A percentile compares a stretch with the other conserved stretches of the same genome.
phyloP scores from a whole-genome alignment of 768 basidiomycete species.

The Lyophyllum shimeji region DNA sequence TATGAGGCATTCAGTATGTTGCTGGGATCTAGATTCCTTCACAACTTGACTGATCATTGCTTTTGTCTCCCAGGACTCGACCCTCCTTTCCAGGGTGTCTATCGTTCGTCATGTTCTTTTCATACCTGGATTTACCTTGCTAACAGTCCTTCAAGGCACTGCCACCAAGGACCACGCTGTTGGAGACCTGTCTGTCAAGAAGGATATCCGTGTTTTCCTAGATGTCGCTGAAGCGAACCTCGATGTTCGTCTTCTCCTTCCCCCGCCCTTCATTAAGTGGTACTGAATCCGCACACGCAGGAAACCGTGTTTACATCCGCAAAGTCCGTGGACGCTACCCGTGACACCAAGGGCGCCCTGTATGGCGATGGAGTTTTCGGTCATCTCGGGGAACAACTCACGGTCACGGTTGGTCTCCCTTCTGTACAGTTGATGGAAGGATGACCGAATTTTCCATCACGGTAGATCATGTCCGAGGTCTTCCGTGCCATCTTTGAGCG shows the following conservation, averaged over 20 bases:
- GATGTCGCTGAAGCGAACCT: slow-evolving; percentile 55
- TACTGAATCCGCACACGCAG: slow-evolving; percentile 28
- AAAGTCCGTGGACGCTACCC: slow-evolving; percentile 38
- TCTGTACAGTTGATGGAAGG: neutral
- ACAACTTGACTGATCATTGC: neutral
- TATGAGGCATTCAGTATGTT: slow-evolving; percentile 70
- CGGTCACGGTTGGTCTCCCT: slow-evolving; percentile 44
- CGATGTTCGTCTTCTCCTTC: slow-evolving; percentile 44
- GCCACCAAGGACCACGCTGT: slow-evolving; percentile 46
- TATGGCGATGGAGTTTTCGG: slow-evolving; percentile 46
- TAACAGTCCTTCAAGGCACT: slow-evolving; percentile 33
- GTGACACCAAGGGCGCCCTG: slow-evolving; percentile 46
- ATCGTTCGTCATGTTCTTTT: slow-evolving; percentile 41
- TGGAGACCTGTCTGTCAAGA: slow-evolving; percentile 38
- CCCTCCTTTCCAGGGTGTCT: slow-evolving; percentile 70
- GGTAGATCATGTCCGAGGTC: slow-evolving; percentile 57
- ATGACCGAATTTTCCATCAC: neutral
- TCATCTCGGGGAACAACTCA: slow-evolving; percentile 49
- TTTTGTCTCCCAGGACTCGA: slow-evolving; percentile 56
- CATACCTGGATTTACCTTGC: neutral
- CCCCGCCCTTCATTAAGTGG: neutral
- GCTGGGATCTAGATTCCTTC: neutral
- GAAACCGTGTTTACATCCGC: slow-evolving; percentile 52
- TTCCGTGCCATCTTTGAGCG: slow-evolving; percentile 64
- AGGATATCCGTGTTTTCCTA: slow-evolving; percentile 60